Evolutionary conservation across 352 stramenopile genomes (phyloP).

Genomic region (Aphanomyces euteiches): DNA sequence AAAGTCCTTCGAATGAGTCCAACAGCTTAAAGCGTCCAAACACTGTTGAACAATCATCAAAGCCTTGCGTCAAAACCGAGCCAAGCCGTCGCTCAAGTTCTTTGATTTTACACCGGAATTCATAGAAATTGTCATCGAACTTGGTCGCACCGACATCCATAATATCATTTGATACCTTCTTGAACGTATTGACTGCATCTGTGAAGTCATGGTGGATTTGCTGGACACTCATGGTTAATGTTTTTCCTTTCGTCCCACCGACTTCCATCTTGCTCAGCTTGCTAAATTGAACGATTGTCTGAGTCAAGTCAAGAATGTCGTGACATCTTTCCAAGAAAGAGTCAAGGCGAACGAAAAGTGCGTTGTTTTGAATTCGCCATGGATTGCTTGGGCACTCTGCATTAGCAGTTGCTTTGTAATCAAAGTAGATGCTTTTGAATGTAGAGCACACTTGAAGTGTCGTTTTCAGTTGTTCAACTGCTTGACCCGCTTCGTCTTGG

Average conservation of each 20-base stretch:
- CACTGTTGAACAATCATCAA: conserved; percentile 97
- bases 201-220: conserved; percentile 97
- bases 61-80: conserved; percentile 94
- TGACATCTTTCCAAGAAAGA: conserved; percentile 97
- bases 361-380: conserved; percentile 97
- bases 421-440: conserved; percentile 98
- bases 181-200: conserved; percentile 91
- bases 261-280: conserved; percentile 98
- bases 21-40: conserved; percentile 98
- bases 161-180: conserved; percentile 96
- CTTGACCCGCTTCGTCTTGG: conserved; percentile 91
- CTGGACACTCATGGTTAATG: conserved; percentile 89
- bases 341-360: conserved; percentile 96
- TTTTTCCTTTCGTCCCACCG: conserved; percentile 96
- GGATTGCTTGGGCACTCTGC: conserved; percentile 96
- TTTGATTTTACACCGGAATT: conserved; percentile 97
- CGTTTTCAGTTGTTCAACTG: conserved; percentile 93
- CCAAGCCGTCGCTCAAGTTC: conserved; percentile 96
- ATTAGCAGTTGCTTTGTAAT: conserved; percentile 97
- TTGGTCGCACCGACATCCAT: conserved; percentile 96
- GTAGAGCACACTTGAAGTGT: conserved; percentile 91
- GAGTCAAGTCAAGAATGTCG: conserved; percentile 96
- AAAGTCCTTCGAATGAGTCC: conserved; percentile 93
- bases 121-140: conserved; percentile 98
- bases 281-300: conserved; percentile 98